phyloP scores from a whole-genome alignment of 2,329 filamentous ascomycete genomes.

The Monilinia polystroma region DNA sequence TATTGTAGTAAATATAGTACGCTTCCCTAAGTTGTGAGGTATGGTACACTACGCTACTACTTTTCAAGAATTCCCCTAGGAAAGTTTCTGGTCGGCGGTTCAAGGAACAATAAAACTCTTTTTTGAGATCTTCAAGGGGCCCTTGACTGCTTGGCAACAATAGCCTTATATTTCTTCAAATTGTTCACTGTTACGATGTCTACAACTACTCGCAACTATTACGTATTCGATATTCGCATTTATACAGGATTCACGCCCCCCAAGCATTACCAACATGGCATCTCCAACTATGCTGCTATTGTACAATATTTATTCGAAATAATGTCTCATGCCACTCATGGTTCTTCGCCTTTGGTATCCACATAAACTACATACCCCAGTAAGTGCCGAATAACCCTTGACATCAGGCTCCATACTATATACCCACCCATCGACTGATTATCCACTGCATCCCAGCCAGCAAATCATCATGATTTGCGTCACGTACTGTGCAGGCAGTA shows the following conservation, averaged over 20 bases:
- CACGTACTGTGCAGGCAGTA: background rate
- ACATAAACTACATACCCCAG: slow-evolving; percentile 1
- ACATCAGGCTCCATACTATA: background rate
- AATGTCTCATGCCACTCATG: background rate
- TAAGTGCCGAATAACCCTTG: background rate
- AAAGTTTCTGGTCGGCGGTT: background rate
- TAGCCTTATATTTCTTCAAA: background rate
- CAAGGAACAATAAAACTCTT: background rate
- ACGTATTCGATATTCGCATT: background rate
- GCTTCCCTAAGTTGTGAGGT: background rate
- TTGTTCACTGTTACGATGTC: background rate
- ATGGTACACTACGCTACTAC: background rate
- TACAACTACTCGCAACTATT: background rate
- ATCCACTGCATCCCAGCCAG: background rate
- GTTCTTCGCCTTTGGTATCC: background rate
- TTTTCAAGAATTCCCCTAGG: background rate
- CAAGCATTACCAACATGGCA: too few relatives aligned
- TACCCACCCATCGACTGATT: background rate
- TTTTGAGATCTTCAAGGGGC: background rate
- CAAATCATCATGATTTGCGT: slow-evolving; percentile 9
- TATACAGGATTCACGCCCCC: too few relatives aligned
- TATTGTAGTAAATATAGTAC: too few relatives aligned
- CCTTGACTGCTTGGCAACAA: background rate
- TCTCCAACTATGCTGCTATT: too few relatives aligned
- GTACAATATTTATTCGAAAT: background rate